A percentile compares a stretch with the other conserved stretches of the same genome.
Evolutionary conservation across 2,329 filamentous ascomycete genomes (phyloP).

Genomic region (Akanthomyces dipterigenus): DNA sequence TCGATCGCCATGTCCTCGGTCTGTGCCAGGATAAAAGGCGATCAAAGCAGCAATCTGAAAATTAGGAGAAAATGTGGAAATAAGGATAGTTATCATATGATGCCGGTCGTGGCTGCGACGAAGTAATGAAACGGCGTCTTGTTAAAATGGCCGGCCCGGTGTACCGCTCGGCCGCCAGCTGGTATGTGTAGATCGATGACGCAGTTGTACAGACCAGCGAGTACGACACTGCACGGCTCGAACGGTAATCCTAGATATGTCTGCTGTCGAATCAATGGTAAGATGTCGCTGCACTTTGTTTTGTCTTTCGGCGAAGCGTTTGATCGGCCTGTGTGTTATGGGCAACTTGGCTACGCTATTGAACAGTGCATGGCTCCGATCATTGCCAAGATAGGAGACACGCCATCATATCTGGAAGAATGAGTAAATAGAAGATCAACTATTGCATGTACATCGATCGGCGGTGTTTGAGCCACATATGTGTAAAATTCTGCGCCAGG

Average conservation of each 20-base stretch:
- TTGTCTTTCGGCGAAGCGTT: no score
- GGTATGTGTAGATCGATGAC: neutral
- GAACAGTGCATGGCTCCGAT: neutral
- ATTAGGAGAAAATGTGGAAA: neutral
- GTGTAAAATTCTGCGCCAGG: neutral
- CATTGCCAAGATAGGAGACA: neutral
- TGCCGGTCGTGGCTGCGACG: neutral
- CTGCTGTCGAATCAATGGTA: no score
- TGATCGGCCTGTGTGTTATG: neutral
- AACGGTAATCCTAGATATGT: neutral
- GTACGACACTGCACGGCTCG: neutral
- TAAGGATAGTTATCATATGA: neutral
- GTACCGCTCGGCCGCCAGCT: neutral
- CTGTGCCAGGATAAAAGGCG: no score
- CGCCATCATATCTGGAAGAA: neutral
- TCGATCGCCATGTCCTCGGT: neutral
- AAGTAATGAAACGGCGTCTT: neutral
- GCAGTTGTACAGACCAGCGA: no score
- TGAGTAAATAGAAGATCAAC: no score
- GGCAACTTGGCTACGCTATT: neutral
- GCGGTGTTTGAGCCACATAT: neutral
- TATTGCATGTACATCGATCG: neutral
- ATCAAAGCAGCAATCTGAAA: neutral
- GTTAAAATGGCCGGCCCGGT: neutral
- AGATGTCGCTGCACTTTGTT: no score